Conservation (phyloP, 2,329 filamentous ascomycete genomes). For the Sporothrix phasma region DNA sequence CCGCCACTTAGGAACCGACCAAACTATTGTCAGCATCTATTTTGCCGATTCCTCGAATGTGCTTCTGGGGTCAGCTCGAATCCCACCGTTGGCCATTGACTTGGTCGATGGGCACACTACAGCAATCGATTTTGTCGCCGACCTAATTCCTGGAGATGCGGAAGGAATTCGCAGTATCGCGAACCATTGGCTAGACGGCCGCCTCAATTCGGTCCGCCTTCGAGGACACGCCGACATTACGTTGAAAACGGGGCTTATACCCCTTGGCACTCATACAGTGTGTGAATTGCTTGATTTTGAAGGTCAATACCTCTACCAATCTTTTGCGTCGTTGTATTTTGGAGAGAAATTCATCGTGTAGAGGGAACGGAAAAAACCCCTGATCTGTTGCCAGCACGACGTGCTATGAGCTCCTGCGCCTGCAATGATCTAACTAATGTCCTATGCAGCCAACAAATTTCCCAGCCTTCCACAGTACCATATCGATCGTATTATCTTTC, state of each 20-base stretch:
- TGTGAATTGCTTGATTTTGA: constrained; percentile 68
- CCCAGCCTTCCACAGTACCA: constrained; percentile 73
- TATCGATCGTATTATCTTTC: constrained; percentile 69
- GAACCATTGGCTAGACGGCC: constrained; percentile 80
- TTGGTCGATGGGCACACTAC: constrained; percentile 71
- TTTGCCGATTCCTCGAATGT: constrained; percentile 74
- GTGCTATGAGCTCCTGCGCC: constrained; percentile 14
- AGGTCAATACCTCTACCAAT: constrained; percentile 65
- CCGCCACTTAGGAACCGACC: constrained; percentile 60
- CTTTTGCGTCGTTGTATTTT: constrained; percentile 51
- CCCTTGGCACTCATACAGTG: constrained; percentile 66
- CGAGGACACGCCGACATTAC: constrained; percentile 63
- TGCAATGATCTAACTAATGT: constrained; percentile 27
- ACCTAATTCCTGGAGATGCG: constrained; percentile 65
- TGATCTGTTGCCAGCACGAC: no score
- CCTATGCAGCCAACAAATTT: constrained; percentile 52
- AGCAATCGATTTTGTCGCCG: constrained; percentile 65
- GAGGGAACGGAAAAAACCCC: constrained; percentile 2
- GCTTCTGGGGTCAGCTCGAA: constrained; percentile 62
- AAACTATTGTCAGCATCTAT: constrained; percentile 64
- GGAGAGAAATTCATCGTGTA: constrained; percentile 44
- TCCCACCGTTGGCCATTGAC: constrained; percentile 67
- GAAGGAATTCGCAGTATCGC: constrained; percentile 70
- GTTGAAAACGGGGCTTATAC: constrained; percentile 69
- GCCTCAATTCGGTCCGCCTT: constrained; percentile 59